A percentile compares a stretch with the other conserved stretches of the same genome.
phyloP scores from a whole-genome alignment of 768 basidiomycete species.

The Clitopilus hobsonii region DNA sequence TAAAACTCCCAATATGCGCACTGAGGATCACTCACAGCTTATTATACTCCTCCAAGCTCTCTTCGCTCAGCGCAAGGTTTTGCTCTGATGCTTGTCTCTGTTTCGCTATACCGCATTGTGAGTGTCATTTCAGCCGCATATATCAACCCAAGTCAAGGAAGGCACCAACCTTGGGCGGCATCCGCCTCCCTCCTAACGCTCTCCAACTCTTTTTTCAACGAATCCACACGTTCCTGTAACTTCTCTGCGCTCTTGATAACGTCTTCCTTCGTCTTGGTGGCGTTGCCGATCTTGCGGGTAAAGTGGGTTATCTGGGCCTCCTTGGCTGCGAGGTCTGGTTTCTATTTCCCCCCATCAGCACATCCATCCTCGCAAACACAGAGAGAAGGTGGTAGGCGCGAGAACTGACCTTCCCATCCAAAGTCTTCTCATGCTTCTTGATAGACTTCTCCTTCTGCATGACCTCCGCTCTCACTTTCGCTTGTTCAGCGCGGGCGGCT shows the following conservation, averaged over 20 bases:
- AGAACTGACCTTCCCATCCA: slow-evolving; percentile 73
- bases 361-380: no score
- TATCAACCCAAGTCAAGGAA: no score
- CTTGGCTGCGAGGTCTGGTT: slow-evolving; percentile 76
- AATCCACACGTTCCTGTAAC: slow-evolving; percentile 43
- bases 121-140: no score
- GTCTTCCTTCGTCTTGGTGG: slow-evolving; percentile 55
- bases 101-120: slow-evolving; percentile 65
- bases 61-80: slow-evolving; percentile 76
- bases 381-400: not conserved
- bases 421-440: slow-evolving; percentile 85
- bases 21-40: slow-evolving; percentile 56
- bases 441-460: slow-evolving; percentile 83
- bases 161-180: slow-evolving; percentile 65
- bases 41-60: slow-evolving; percentile 85
- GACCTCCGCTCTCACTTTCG: slow-evolving; percentile 66
- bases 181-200: slow-evolving; percentile 67
- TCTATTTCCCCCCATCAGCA: no score
- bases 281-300: slow-evolving; percentile 71
- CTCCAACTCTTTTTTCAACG: slow-evolving; percentile 60
- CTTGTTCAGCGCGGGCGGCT: slow-evolving; percentile 73
- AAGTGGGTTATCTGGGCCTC: slow-evolving; percentile 90
- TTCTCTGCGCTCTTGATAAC: slow-evolving; percentile 51
- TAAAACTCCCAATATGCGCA: no score
- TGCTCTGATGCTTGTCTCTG: slow-evolving; percentile 67